A percentile compares a stretch with the other conserved stretches of the same genome.
Evolutionary conservation across 176 grass and related monocot genomes (phyloP).

Genomic region (Ensete glaucum): DNA sequence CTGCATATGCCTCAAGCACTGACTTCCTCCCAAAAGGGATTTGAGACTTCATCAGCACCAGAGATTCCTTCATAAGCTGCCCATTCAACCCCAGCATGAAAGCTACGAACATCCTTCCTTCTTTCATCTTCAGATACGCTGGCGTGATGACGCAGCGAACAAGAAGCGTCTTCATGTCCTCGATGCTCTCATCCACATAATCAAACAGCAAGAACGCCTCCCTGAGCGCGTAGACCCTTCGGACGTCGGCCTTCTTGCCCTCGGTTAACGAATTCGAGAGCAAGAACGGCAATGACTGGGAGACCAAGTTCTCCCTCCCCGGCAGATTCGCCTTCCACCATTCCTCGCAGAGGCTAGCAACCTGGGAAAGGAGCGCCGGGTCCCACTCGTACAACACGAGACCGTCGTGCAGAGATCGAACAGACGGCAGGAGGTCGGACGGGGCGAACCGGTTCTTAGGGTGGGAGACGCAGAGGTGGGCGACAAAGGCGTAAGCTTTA

Average conservation of each 20-base stretch:
- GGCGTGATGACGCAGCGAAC: constrained; percentile 62
- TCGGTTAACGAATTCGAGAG: constrained; percentile 51
- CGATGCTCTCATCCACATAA: constrained; percentile 78
- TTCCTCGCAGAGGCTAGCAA: constrained; percentile 54
- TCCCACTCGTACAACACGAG: constrained; percentile 49
- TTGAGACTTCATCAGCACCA: constrained; percentile 60
- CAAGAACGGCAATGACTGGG: constrained; percentile 85
- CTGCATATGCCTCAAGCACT: constrained; percentile 51
- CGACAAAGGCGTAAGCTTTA: constrained; percentile 40
- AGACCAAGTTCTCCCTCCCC: constrained; percentile 50
- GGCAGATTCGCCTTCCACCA: constrained; percentile 57
- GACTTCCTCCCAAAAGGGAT: constrained; percentile 62
- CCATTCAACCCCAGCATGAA: constrained; percentile 59
- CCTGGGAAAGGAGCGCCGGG: constrained; percentile 41
- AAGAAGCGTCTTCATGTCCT: constrained; percentile 67
- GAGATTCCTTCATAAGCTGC: constrained; percentile 50
- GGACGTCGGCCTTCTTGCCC: constrained; percentile 45
- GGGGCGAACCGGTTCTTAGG: constrained; percentile 39
- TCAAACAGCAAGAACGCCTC: constrained; percentile 76
- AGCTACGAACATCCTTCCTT: constrained; percentile 57
- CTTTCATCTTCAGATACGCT: constrained; percentile 57
- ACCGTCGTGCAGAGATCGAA: constrained; percentile 51
- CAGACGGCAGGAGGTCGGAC: constrained; percentile 40
- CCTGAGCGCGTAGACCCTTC: constrained; percentile 58
- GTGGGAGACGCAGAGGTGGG: constrained; percentile 63